Percentiles rank a stretch among this genome's conserved stretches.
Evolutionary conservation across 2,329 filamentous ascomycete species (phyloP).

Genomic region (Penicillium sp.): DNA sequence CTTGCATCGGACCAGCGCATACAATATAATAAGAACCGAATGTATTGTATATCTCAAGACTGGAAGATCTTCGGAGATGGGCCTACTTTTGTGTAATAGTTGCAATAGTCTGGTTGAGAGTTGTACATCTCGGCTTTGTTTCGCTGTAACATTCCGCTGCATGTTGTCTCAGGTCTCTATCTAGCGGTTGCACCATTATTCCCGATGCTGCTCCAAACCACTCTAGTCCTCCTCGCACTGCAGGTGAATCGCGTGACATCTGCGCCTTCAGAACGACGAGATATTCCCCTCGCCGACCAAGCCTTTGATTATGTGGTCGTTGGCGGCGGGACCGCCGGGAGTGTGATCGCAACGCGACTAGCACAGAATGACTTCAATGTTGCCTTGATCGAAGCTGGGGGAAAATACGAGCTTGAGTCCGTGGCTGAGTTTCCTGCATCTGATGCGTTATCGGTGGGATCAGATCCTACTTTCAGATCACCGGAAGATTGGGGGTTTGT

Average conservation of each 20-base stretch:
- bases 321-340: conserved; percentile 28
- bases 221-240: conserved; percentile 7
- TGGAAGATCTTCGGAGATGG: background rate
- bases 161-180: background rate
- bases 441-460: conserved; percentile 21
- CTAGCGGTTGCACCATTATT: too few relatives aligned
- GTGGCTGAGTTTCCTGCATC: conserved; percentile 20
- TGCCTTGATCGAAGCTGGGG: conserved; percentile 31
- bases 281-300: conserved; percentile 1
- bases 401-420: conserved; percentile 26
- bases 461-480: conserved; percentile 19
- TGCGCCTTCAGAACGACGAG: background rate
- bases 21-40: background rate
- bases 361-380: conserved; percentile 25
- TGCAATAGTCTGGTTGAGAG: background rate
- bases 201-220: conserved; percentile 6
- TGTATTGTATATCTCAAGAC: background rate
- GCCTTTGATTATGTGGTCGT: conserved; percentile 30
- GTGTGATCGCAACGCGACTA: conserved; percentile 25
- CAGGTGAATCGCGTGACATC: conserved; percentile 4
- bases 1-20: background rate
- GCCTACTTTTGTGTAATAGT: background rate
- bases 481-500: conserved; percentile 29
- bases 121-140: background rate
- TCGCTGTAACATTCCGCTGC: background rate